Evolutionary conservation across 306 rosid species (phyloP), one percentile per base, ranked within the genome.

Genomic region (Cicer yamashitae): DNA sequence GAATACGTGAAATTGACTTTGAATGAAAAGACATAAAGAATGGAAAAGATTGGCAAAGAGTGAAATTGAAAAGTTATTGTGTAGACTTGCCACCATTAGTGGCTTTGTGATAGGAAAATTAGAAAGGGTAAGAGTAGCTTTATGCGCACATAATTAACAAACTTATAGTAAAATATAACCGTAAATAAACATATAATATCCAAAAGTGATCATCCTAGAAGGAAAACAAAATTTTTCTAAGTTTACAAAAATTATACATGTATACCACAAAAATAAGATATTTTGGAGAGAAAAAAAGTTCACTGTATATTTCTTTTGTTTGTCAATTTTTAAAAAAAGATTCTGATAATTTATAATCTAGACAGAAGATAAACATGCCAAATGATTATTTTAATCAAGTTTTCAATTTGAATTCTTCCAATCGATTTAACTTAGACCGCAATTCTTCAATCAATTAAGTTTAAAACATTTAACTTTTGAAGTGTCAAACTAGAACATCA

Each of bases 121-220:
- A 75, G 52, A 74, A 70, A 60, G 43, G 62, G 65, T 41, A 65
- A 45, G 63, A 60, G 57, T 38, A 52, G 71, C 80, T 74, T 78
- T 59, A 70, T 66, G 50, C 1, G 54, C 80, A 71, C 50, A 81
- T 65, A 46, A 78, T 71, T 81, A 53, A 62, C 75, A 22, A 74
- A 54, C 34, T 54, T 54, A 11, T 1, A 54, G 30, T 0, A 18
- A 54, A 4, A 17, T 7, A 18, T 54, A 54, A 54, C 7, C 10
- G 37, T 8, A 54, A 54, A 54, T 17, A 8, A 18, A 54, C 60
- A 17, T 18, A 41, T 59, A 66, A 40, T 52, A 62, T 17, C 12
- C 25, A 53, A 53, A 53, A 54, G 61, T 8, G 37, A 18, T 17
- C 6, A 17, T 8, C 34, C 3, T 34, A 54, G 17, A 53, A 17